Conservation (phyloP, 1,284 basidiomycete genomes). For the Neotropicomus parvogracilis region DNA sequence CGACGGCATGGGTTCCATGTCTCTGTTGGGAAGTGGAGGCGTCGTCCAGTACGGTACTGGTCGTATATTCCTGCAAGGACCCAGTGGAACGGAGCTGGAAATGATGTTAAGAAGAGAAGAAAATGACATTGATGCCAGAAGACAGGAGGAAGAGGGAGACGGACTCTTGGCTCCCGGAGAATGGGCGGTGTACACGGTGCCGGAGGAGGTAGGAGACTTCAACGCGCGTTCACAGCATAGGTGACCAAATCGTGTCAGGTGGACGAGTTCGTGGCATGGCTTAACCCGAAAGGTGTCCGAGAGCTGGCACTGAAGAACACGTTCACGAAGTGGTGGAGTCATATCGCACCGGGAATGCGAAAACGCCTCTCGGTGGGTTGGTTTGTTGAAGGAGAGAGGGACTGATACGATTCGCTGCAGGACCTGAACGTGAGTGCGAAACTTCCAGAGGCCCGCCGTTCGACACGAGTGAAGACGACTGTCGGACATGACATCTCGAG, state of each 20-base stretch:
- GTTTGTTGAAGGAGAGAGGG: not conserved
- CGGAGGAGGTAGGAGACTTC: conserved; percentile 68
- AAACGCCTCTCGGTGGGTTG: conserved; percentile 65
- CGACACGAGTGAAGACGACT: conserved; percentile 61
- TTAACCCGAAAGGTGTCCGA: conserved; percentile 87
- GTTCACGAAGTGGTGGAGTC: conserved; percentile 81
- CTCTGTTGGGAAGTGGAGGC: conserved; percentile 69
- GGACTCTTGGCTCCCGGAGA: conserved; percentile 71
- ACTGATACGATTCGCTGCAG: conserved; percentile 36
- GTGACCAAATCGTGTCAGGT: conserved; percentile 47
- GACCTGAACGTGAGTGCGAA: conserved; percentile 64
- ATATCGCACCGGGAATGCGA: conserved; percentile 80
- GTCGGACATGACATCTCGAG: conserved; percentile 59
- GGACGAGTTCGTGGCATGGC: conserved; percentile 81
- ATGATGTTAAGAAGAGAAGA: conserved; percentile 57
- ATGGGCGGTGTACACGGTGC: conserved; percentile 86
- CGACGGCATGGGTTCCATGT: conserved; percentile 88
- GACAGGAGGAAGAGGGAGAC: conserved; percentile 75
- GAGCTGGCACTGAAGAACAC: conserved; percentile 80
- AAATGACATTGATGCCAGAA: conserved; percentile 56
- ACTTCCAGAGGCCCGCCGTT: conserved; percentile 73
- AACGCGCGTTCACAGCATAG: conserved; percentile 1
- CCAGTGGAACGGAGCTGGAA: conserved; percentile 74
- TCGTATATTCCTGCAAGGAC: conserved; percentile 86
- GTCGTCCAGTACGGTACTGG: conserved; percentile 84